Evolutionary conservation across 306 rosid genomes (phyloP).

Genomic region (Cicer cuneatum): DNA sequence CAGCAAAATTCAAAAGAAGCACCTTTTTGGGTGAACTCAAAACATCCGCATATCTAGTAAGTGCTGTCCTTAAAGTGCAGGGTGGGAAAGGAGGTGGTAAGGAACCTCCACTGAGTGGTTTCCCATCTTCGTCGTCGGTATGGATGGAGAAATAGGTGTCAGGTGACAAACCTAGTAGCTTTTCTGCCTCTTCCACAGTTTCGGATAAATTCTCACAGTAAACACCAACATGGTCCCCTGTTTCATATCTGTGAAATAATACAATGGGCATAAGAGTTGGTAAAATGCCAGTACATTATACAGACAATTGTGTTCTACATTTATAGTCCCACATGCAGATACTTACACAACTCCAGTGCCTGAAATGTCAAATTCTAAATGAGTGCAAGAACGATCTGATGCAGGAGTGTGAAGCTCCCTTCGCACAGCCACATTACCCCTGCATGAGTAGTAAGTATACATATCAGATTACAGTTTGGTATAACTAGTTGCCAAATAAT

Average conservation of each 20-base stretch:
- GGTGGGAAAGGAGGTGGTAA: slow-evolving; percentile 85
- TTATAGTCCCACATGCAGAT: slow-evolving; percentile 30
- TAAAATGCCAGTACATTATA: slow-evolving; percentile 32
- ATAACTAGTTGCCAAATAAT: slow-evolving; percentile 26
- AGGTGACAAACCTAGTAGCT: slow-evolving; percentile 72
- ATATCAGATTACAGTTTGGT: slow-evolving; percentile 44
- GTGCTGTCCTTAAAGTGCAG: slow-evolving; percentile 76
- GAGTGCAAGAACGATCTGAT: slow-evolving; percentile 96
- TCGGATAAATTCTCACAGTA: slow-evolving; percentile 90
- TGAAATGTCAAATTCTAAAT: slow-evolving; percentile 89
- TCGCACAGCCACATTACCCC: slow-evolving; percentile 90
- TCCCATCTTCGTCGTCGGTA: slow-evolving; percentile 80
- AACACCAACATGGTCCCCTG: slow-evolving; percentile 99
- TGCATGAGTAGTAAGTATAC: slow-evolving; percentile 53
- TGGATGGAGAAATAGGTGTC: slow-evolving; percentile 84
- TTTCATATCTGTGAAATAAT: slow-evolving; percentile 75
- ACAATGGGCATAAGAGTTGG: slow-evolving; percentile 15
- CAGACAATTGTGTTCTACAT: neutral
- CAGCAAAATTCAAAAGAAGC: slow-evolving; percentile 40
- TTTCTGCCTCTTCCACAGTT: slow-evolving; percentile 77
- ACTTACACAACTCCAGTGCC: slow-evolving; percentile 81
- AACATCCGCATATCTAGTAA: slow-evolving; percentile 81
- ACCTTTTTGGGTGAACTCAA: slow-evolving; percentile 96
- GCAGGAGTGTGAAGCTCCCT: slow-evolving; percentile 85
- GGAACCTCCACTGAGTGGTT: slow-evolving; percentile 76